Conservation (phyloP, 169 alveolate species). For the Ichthyophthirius multifiliis region DNA sequence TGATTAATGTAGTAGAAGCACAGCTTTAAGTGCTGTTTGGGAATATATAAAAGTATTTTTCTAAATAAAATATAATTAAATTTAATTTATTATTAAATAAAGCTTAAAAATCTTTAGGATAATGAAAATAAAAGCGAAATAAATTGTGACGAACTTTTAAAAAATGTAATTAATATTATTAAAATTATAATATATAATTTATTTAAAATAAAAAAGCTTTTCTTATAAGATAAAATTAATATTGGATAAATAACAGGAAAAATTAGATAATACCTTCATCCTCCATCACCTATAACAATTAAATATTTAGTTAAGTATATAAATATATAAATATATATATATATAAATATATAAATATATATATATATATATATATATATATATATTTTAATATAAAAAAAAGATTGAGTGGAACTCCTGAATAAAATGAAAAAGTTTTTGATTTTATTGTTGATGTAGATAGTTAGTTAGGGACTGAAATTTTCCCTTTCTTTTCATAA, state of each 20-base stretch:
- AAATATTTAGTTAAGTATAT: neutral
- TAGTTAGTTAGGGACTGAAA: conserved; percentile 6
- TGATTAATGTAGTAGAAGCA: neutral
- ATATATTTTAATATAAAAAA: too few relatives aligned
- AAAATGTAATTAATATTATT: neutral
- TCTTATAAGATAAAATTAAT: neutral
- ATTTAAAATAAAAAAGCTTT: neutral
- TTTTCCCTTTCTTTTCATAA: conserved; percentile 15
- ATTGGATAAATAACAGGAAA: conserved; percentile 5
- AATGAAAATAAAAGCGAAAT: conserved; percentile 12
- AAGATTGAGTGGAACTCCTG: neutral
- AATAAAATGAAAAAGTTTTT: neutral
- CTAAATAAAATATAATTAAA: neutral
- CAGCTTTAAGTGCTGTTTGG: conserved; percentile 13
- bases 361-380: neutral
- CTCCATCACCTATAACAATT: neutral
- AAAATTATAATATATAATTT: neutral
- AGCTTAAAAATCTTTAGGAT: conserved; percentile 16
- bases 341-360: neutral
- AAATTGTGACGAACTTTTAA: conserved; percentile 3
- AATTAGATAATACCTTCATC: neutral
- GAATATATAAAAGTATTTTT: conserved; percentile 11
- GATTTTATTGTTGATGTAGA: conserved; percentile 5
- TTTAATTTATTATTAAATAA: neutral
- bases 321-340: neutral